Conservation (phyloP, 2,329 filamentous ascomycete genomes). For the Hortaea werneckii region DNA sequence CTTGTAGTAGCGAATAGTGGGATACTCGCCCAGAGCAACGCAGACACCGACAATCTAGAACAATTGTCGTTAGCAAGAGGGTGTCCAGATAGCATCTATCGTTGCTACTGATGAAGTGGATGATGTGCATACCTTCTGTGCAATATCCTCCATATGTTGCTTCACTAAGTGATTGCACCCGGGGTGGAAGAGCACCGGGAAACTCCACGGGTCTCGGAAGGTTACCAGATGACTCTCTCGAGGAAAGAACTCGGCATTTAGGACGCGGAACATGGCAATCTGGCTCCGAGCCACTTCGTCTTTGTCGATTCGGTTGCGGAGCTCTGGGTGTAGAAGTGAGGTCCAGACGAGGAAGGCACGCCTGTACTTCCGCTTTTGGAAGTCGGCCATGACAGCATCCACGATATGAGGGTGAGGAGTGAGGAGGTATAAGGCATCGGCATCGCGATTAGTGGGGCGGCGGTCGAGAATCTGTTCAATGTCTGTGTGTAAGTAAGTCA, state of each 20-base stretch:
- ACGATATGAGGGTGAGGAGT: slow-evolving; percentile 79
- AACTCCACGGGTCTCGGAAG: slow-evolving; percentile 92
- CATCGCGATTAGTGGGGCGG: slow-evolving; percentile 71
- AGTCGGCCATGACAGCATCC: slow-evolving; percentile 87
- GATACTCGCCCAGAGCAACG: slow-evolving; percentile 86
- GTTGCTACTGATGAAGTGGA: neutral
- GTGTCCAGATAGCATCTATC: neutral
- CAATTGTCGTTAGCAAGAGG: neutral
- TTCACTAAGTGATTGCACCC: slow-evolving; percentile 75
- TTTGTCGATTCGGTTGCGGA: slow-evolving; percentile 65
- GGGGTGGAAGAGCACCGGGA: slow-evolving; percentile 84
- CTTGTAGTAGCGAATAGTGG: slow-evolving; percentile 82
- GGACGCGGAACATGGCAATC: slow-evolving; percentile 68
- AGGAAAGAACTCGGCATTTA: slow-evolving; percentile 83
- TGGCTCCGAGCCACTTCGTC: slow-evolving; percentile 59
- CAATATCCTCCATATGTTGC: slow-evolving; percentile 71
- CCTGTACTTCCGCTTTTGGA: slow-evolving; percentile 73
- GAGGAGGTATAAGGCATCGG: slow-evolving; percentile 91
- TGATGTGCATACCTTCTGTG: slow-evolving; percentile 62
- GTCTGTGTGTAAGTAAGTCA: slow-evolving; percentile 46
- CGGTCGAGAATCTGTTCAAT: slow-evolving; percentile 89
- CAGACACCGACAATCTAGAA: slow-evolving; percentile 67
- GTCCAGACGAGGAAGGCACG: slow-evolving; percentile 81
- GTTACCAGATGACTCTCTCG: slow-evolving; percentile 85
- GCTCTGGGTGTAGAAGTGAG: slow-evolving; percentile 56